These are phyloP conservation scores for Wickerhamiella occidentalis DNA, from an alignment of 805 yeast species.

Conservation along the genomic window DNA sequence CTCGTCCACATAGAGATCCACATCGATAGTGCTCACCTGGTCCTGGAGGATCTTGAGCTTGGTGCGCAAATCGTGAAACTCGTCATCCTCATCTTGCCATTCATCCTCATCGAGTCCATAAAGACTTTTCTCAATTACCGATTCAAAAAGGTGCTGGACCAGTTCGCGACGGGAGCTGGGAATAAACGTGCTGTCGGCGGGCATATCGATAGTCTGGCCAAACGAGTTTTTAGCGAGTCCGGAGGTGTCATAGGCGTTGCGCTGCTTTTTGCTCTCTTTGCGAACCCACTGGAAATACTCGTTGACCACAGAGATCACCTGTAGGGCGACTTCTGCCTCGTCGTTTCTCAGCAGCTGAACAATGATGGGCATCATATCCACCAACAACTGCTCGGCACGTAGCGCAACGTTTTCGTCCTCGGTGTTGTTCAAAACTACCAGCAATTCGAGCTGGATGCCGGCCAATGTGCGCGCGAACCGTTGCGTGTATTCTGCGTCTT, in stretches of 20 bases:
- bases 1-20: constrained; percentile 48
- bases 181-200: constrained; percentile 23
- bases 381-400: constrained; percentile 35
- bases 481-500: constrained; percentile 59
- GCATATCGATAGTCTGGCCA: constrained; percentile 22
- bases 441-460: constrained; percentile 61
- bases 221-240: constrained; percentile 25
- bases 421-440: constrained; percentile 47
- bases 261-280: constrained; percentile 32
- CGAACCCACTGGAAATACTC: constrained; percentile 59
- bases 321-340: constrained; percentile 78
- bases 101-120: constrained; percentile 49
- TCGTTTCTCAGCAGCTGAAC: constrained; percentile 69
- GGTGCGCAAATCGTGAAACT: constrained; percentile 66
- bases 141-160: constrained; percentile 50
- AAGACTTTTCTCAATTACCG: constrained; percentile 64
- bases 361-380: constrained; percentile 58
- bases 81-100: constrained; percentile 48
- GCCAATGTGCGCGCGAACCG: constrained; percentile 62
- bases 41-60: constrained; percentile 75
- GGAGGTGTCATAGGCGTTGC: constrained; percentile 32
- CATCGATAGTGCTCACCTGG: constrained; percentile 50
- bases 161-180: constrained; percentile 37
- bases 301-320: constrained; percentile 69
- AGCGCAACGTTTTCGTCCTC: constrained; percentile 21